Conservation (phyloP, 352 stramenopile genomes). For the Phytophthora pini region DNA sequence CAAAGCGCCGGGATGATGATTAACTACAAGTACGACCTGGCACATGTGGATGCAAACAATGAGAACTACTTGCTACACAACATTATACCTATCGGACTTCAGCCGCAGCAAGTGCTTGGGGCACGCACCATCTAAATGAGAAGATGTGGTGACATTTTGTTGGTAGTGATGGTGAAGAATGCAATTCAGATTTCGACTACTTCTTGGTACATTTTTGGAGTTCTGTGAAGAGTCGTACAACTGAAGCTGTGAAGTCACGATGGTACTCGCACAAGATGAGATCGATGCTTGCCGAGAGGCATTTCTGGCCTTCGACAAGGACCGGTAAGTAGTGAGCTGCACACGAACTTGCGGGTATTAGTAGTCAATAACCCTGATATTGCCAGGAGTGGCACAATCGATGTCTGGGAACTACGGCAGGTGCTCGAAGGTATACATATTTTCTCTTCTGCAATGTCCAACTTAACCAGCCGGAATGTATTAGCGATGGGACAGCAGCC, state of each 20-base stretch:
- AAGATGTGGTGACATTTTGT: not conserved
- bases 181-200: constrained; percentile 1
- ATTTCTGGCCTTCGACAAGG: constrained; percentile 98
- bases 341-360: not conserved
- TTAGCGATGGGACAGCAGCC: constrained; percentile 96
- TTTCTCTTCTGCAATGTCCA: no score
- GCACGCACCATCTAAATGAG: constrained; percentile 24
- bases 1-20: constrained; percentile 87
- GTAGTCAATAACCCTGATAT: not conserved
- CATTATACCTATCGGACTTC: constrained; percentile 73
- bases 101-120: constrained; percentile 63
- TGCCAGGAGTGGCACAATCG: constrained; percentile 92
- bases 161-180: not conserved
- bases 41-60: constrained; percentile 79
- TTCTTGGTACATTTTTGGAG: constrained; percentile 17
- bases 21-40: constrained; percentile 90
- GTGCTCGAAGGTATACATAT: constrained; percentile 89
- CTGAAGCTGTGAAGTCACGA: constrained; percentile 17
- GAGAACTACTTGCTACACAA: constrained; percentile 86
- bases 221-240: constrained; percentile 29
- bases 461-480: not conserved
- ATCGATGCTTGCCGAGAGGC: constrained; percentile 96
- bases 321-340: constrained; percentile 54
- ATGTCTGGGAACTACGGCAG: constrained; percentile 94
- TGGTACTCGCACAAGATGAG: constrained; percentile 95